phyloP scores from a whole-genome alignment of 331 rosid genomes.

The Erythrophleum ivorense region DNA sequence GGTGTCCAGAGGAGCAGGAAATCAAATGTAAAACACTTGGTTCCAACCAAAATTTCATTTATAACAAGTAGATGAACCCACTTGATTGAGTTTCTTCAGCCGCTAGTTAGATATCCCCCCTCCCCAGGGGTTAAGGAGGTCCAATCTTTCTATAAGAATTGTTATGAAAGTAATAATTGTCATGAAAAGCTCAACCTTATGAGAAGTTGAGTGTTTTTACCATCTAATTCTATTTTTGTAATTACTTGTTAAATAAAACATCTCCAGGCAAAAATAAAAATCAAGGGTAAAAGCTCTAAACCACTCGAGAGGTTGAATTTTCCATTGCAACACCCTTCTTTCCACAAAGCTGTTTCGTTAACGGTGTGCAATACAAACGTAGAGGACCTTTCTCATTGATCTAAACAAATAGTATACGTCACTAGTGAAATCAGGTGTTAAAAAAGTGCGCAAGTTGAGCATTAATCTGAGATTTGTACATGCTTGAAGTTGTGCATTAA shows the following conservation, averaged over 20 bases:
- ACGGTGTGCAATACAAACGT: background rate
- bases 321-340: background rate
- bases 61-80: background rate
- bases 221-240: too few species aligned
- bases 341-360: background rate
- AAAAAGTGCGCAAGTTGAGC: background rate
- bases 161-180: background rate
- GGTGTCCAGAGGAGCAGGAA: too few species aligned
- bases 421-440: background rate
- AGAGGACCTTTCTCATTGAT: background rate
- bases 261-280: too few species aligned
- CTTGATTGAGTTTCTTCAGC: background rate
- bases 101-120: background rate
- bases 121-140: background rate
- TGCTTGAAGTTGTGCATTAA: background rate
- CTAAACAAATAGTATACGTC: background rate
- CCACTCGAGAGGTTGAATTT: too few species aligned
- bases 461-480: background rate
- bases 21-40: too few species aligned
- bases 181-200: background rate
- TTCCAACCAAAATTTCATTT: background rate
- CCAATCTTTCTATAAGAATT: background rate
- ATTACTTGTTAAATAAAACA: too few species aligned
- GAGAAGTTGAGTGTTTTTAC: background rate
- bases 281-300: too few species aligned